Evolutionary conservation across 1,284 basidiomycete species (phyloP).

Genomic region (Amylostereum areolatum): DNA sequence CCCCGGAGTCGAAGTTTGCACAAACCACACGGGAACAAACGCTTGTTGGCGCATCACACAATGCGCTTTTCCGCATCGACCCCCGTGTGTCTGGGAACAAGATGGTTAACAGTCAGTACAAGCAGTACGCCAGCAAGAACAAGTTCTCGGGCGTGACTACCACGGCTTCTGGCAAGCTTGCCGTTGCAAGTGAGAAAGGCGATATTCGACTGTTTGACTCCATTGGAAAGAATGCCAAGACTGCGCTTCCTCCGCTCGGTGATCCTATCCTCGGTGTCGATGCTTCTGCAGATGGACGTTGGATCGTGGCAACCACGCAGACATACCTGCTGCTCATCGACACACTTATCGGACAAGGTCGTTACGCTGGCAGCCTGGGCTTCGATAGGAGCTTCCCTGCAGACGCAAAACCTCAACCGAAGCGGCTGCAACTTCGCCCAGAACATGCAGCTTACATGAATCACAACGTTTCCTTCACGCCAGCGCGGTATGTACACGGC

Average conservation of each 20-base stretch:
- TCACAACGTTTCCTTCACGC: conserved; percentile 83
- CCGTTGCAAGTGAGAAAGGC: conserved; percentile 94
- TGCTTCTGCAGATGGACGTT: conserved; percentile 90
- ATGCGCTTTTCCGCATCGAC: conserved; percentile 96
- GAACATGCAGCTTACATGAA: conserved; percentile 98
- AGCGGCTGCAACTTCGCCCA: conserved; percentile 81
- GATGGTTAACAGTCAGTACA: conserved; percentile 92
- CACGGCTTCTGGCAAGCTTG: conserved; percentile 82
- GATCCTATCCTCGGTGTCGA: conserved; percentile 96
- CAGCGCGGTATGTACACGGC: conserved; percentile 62
- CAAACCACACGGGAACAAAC: conserved; percentile 93
- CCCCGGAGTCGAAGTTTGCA: conserved; percentile 93
- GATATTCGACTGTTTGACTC: conserved; percentile 94
- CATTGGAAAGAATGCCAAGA: conserved; percentile 99
- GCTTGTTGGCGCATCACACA: conserved; percentile 88
- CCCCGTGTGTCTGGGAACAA: conserved; percentile 89
- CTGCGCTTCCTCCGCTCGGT: conserved; percentile 91
- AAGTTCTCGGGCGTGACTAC: conserved; percentile 93
- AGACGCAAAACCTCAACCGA: conserved; percentile 87
- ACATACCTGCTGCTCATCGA: conserved; percentile 95
- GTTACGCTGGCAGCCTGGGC: conserved; percentile 81
- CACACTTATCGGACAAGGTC: conserved; percentile 89
- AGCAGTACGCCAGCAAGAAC: conserved; percentile 95
- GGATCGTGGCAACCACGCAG: conserved; percentile 94
- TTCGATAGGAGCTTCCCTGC: conserved; percentile 97